phyloP scores from a whole-genome alignment of 352 stramenopile genomes.

The Saprolegnia diclina region DNA sequence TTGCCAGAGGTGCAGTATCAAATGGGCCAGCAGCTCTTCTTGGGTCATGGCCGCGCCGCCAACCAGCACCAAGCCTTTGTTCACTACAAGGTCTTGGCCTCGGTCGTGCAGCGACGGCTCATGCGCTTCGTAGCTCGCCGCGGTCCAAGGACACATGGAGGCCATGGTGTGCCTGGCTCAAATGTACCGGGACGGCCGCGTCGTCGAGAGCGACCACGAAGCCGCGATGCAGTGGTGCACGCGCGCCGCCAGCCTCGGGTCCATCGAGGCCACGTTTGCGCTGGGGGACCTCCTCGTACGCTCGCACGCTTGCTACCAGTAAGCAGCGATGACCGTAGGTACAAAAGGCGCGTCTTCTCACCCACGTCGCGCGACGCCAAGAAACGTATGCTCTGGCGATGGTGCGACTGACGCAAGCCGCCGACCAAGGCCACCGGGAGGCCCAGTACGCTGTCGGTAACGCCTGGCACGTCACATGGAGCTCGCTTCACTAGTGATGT shows the following conservation, averaged over 20 bases:
- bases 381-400: slow-evolving; percentile 40
- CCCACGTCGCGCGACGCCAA: slow-evolving; percentile 32
- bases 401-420: slow-evolving; percentile 45
- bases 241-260: slow-evolving; percentile 36
- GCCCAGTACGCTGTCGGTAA: slow-evolving; percentile 38
- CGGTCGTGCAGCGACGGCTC: neutral
- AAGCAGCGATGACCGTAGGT: slow-evolving; percentile 29
- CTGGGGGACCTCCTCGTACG: slow-evolving; percentile 53
- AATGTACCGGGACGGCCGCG: slow-evolving; percentile 46
- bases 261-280: slow-evolving; percentile 43
- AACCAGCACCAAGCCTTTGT: slow-evolving; percentile 40
- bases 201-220: slow-evolving; percentile 47
- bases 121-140: slow-evolving; percentile 37
- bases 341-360: slow-evolving; percentile 42
- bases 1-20: slow-evolving; percentile 34
- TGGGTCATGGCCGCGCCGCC: slow-evolving; percentile 43
- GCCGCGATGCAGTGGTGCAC: slow-evolving; percentile 50
- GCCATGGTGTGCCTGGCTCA: slow-evolving; percentile 60
- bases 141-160: slow-evolving; percentile 36
- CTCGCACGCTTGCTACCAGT: neutral
- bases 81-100: slow-evolving; percentile 46
- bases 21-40: slow-evolving; percentile 52
- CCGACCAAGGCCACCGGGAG: slow-evolving; percentile 44
- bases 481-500: neutral
- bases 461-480: neutral